These are phyloP conservation scores for Jacaranda copaia DNA, from an alignment of 257 asterid species.

Conservation along the genomic window DNA sequence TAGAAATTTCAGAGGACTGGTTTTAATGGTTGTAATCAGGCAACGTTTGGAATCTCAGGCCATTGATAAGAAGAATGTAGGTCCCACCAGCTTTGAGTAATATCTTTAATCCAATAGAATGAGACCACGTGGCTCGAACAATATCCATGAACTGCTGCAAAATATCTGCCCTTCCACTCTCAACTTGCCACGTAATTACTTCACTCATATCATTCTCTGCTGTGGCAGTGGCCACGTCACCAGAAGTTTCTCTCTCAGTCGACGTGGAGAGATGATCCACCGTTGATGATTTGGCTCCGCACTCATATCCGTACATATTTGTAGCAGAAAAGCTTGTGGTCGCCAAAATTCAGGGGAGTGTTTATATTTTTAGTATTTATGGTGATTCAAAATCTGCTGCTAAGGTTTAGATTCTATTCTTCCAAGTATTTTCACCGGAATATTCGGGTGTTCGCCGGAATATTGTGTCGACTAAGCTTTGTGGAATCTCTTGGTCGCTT, in stretches of 20 bases:
- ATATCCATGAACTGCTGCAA: slow-evolving; percentile 25
- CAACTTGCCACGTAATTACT: slow-evolving; percentile 39
- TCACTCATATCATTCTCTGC: slow-evolving; percentile 21
- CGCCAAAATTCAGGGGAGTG: slow-evolving; percentile 41
- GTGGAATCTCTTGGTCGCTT: not conserved
- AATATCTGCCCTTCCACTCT: slow-evolving; percentile 31
- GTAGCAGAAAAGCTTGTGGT: slow-evolving; percentile 42
- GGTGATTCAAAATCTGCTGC: slow-evolving; percentile 10
- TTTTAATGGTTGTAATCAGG: slow-evolving; percentile 31
- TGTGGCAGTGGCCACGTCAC: slow-evolving; percentile 48
- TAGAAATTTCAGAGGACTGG: no score
- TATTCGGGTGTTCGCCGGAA: slow-evolving; percentile 21
- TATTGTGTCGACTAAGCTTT: not conserved
- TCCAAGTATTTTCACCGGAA: slow-evolving; percentile 37
- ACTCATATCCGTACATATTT: slow-evolving; percentile 36
- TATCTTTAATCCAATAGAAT: not conserved
- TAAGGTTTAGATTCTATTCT: slow-evolving; percentile 24
- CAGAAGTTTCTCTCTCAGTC: not conserved
- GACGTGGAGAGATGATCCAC: slow-evolving; percentile 21
- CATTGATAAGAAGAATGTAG: not conserved
- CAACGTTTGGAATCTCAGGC: slow-evolving; percentile 37
- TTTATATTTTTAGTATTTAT: slow-evolving; percentile 30
- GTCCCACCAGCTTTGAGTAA: slow-evolving; percentile 22
- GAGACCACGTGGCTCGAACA: slow-evolving; percentile 31
- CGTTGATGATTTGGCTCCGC: slow-evolving; percentile 31